These are phyloP conservation scores for Hibiscus mutabilis DNA, from an alignment of 345 rosid genomes.

Conservation along the genomic window DNA sequence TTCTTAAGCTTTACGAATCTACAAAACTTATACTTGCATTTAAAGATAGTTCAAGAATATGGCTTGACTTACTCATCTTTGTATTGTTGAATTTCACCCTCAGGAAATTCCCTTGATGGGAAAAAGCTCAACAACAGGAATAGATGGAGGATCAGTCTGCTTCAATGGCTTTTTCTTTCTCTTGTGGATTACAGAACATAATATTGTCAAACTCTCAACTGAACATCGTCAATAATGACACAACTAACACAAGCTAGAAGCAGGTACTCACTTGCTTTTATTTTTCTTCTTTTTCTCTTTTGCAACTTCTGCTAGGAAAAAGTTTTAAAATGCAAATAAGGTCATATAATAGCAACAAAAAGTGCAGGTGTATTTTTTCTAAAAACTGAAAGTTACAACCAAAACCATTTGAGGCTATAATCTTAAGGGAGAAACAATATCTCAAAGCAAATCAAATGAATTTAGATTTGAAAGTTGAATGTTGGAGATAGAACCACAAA, in stretches of 20 bases:
- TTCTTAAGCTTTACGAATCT: no score
- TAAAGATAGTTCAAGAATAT: neutral
- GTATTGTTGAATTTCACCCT: conserved; percentile 94
- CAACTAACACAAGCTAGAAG: conserved; percentile 7
- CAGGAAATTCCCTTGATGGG: conserved; percentile 84
- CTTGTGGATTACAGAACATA: conserved; percentile 24
- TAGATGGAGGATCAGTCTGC: conserved; percentile 85
- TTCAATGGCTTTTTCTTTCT: conserved; percentile 66
- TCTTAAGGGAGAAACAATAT: no score
- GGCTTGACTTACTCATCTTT: conserved; percentile 74
- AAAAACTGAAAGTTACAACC: neutral
- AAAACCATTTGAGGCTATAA: no score
- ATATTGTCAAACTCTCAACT: neutral
- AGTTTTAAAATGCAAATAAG: conserved; percentile 12
- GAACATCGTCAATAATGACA: neutral
- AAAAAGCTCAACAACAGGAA: conserved; percentile 67
- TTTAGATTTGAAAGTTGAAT: no score
- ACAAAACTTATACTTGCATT: neutral
- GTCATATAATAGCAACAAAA: neutral
- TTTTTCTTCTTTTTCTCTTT: conserved; percentile 96
- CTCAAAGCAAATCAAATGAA: no score
- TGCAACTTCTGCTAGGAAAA: conserved; percentile 38
- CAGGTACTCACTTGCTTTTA: conserved; percentile 77
- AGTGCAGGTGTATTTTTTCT: neutral
- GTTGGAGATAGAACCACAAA: no score